Evolutionary conservation across 352 stramenopile genomes (phyloP).

Genomic region (Pythium aristosporum): DNA sequence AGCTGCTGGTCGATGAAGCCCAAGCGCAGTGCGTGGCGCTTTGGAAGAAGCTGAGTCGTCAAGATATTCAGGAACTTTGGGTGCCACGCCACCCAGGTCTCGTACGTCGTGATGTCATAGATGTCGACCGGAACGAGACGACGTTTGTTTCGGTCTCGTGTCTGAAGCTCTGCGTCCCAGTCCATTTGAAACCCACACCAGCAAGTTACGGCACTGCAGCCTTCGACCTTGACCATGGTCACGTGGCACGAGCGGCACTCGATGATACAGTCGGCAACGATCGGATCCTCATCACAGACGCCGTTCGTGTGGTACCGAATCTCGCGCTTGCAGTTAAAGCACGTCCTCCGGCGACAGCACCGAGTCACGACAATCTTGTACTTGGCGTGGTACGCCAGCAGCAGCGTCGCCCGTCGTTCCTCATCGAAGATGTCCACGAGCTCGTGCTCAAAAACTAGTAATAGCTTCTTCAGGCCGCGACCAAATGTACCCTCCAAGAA

Average conservation of each 20-base stretch:
- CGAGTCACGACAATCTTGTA: constrained; percentile 22
- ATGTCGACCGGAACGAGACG: constrained; percentile 36
- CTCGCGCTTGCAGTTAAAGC: constrained; percentile 31
- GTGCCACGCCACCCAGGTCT: constrained; percentile 25
- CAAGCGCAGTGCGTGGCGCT: background rate
- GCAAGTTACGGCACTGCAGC: constrained; percentile 24
- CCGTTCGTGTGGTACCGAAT: background rate
- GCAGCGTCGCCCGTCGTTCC: constrained; percentile 24
- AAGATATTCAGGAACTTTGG: background rate
- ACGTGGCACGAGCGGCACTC: constrained; percentile 29
- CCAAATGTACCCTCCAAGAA: constrained; percentile 23
- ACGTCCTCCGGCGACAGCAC: constrained; percentile 17
- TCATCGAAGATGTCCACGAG: constrained; percentile 17
- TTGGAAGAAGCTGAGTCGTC: background rate
- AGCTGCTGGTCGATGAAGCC: constrained; percentile 19
- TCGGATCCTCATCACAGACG: constrained; percentile 7
- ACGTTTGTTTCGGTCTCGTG: constrained; percentile 19
- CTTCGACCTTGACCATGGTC: constrained; percentile 31
- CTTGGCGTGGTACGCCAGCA: constrained; percentile 28
- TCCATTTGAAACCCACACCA: constrained; percentile 34
- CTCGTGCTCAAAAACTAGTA: constrained; percentile 21
- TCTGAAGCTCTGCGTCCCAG: constrained; percentile 28
- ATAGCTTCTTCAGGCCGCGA: background rate
- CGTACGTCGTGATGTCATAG: constrained; percentile 30
- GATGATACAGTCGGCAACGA: constrained; percentile 12